Conservation (phyloP, 2,329 filamentous ascomycete species). For the Fusarium nisikadoi region DNA sequence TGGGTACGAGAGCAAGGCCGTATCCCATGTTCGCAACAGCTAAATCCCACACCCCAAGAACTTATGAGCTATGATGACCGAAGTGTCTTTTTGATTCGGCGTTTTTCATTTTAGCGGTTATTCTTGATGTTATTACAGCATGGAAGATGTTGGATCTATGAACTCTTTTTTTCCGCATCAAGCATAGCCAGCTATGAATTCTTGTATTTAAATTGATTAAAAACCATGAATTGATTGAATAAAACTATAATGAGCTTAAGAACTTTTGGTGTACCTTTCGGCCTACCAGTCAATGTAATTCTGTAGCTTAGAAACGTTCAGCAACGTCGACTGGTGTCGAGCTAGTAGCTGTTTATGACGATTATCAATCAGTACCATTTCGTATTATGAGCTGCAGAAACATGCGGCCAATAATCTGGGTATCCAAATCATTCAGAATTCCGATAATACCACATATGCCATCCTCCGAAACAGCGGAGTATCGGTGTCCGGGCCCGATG, state of each 20-base stretch:
- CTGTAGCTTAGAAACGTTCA: neutral
- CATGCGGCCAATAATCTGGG: neutral
- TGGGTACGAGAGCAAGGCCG: conserved; percentile 59
- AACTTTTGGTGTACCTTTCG: neutral
- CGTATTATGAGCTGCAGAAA: neutral
- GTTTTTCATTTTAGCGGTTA: conserved; percentile 20
- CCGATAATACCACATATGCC: neutral
- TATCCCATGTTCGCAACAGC: conserved; percentile 49
- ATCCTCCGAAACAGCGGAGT: conserved; percentile 14
- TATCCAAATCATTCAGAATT: neutral
- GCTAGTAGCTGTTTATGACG: neutral
- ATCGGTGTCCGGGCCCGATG: conserved; percentile 23
- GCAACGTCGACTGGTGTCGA: neutral
- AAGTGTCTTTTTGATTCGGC: neutral
- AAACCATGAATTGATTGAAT: neutral
- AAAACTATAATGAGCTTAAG: neutral
- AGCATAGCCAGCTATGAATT: conserved; percentile 33
- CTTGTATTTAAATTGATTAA: conserved; percentile 11
- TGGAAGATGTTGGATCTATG: conserved; percentile 17
- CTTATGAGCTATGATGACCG: conserved; percentile 16
- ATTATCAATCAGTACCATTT: conserved; percentile 4
- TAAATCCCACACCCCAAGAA: neutral
- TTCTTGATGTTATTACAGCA: conserved; percentile 20
- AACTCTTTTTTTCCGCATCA: conserved; percentile 12
- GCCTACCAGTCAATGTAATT: neutral